These are phyloP conservation scores for Poronia punctata DNA, from an alignment of 495 filamentous ascomycete species.

Conservation along the genomic window DNA sequence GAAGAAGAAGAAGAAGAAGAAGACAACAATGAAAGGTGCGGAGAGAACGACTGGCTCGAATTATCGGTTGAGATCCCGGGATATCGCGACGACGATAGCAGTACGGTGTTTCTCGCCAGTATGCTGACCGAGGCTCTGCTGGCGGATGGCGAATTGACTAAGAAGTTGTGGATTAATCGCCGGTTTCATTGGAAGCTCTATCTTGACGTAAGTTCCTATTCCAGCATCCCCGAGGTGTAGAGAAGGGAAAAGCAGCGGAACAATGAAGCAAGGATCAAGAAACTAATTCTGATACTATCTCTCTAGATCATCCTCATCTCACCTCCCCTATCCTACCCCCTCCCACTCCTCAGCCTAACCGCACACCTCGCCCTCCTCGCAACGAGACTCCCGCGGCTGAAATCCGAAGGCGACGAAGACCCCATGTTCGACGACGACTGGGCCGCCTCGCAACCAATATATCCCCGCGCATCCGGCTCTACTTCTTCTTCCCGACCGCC, in stretches of 20 bases:
- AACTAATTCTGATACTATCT: background rate
- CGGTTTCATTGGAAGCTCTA: constrained; percentile 95
- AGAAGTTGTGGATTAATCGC: constrained; percentile 71
- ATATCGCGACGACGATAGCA: constrained; percentile 80
- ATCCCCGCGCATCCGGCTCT: constrained; percentile 42
- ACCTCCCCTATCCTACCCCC: constrained; percentile 81
- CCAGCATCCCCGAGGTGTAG: background rate
- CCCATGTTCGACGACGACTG: constrained; percentile 98
- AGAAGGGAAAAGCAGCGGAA: background rate
- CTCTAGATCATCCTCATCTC: constrained; percentile 84
- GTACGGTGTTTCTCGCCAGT: constrained; percentile 75
- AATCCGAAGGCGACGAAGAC: constrained; percentile 85
- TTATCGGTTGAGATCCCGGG: constrained; percentile 81
- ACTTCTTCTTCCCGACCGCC: constrained; percentile 50
- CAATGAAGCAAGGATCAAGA: constrained; percentile 13
- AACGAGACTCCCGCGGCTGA: constrained; percentile 73
- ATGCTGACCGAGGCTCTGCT: constrained; percentile 88
- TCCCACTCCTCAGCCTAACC: constrained; percentile 85
- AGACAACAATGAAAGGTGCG: constrained; percentile 22
- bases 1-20: constrained; percentile 21
- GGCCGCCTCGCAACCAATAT: constrained; percentile 72
- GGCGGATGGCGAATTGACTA: constrained; percentile 62
- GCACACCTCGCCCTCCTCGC: constrained; percentile 92
- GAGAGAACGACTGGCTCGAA: constrained; percentile 66
- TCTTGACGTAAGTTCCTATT: constrained; percentile 66